Evolutionary conservation across 345 rosid genomes (phyloP).

Genomic region (Syzygium aromaticum): DNA sequence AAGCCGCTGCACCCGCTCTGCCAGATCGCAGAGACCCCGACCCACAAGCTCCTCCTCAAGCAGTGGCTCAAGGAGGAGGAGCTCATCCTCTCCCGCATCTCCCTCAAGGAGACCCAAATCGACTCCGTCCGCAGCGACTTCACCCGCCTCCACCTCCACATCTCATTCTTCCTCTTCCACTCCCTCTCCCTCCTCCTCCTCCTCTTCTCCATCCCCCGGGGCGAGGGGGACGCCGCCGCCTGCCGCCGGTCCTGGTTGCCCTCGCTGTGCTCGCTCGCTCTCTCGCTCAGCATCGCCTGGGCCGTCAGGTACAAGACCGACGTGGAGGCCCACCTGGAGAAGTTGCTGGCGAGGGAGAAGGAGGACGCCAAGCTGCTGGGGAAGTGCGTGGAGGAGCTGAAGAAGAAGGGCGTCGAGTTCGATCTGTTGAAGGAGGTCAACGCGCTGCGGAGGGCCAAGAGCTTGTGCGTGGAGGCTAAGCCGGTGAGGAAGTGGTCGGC

Average conservation of each 20-base stretch:
- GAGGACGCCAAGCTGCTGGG: conserved; percentile 74
- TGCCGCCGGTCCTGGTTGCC: conserved; percentile 78
- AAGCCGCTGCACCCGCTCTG: conserved; percentile 66
- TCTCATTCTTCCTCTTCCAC: neutral
- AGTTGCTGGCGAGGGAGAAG: conserved; percentile 73
- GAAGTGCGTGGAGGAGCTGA: conserved; percentile 86
- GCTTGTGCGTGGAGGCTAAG: conserved; percentile 64
- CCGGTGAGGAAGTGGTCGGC: conserved; percentile 76
- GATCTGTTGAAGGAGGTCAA: conserved; percentile 94
- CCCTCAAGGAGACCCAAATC: conserved; percentile 65
- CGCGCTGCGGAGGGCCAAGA: conserved; percentile 89
- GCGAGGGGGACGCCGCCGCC: conserved; percentile 7
- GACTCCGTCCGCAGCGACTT: conserved; percentile 7
- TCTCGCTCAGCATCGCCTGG: conserved; percentile 77
- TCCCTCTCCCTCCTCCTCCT: conserved; percentile 11
- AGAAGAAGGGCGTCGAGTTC: conserved; percentile 81
- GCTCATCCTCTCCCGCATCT: conserved; percentile 58
- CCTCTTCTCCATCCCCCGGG: neutral
- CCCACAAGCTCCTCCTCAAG: conserved; percentile 87
- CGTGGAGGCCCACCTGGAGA: conserved; percentile 65
- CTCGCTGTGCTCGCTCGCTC: conserved; percentile 51
- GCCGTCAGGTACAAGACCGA: conserved; percentile 80
- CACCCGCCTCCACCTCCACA: neutral
- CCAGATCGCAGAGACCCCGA: conserved; percentile 81
- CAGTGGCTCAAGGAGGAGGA: conserved; percentile 97